Percentiles rank a stretch among this genome's conserved stretches.
These are phyloP conservation scores for Lentinula detonsa DNA, from an alignment of 768 basidiomycete genomes.

Conservation along the genomic window DNA sequence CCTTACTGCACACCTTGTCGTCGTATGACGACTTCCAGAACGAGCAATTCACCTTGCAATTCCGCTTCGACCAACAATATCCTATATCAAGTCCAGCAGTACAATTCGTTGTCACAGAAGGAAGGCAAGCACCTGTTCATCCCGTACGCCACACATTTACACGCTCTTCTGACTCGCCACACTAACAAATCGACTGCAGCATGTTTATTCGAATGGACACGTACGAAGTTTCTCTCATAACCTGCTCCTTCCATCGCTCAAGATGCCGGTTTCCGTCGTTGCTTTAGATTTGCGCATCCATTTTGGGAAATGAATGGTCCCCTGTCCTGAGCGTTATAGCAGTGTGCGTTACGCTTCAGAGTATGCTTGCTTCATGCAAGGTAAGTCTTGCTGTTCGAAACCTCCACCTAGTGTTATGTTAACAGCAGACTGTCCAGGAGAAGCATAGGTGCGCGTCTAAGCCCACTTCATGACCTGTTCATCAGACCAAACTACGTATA, in stretches of 20 bases:
- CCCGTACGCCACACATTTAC: slow-evolving; percentile 46
- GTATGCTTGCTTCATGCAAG: slow-evolving; percentile 92
- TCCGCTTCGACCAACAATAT: slow-evolving; percentile 76
- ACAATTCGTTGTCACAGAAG: slow-evolving; percentile 69
- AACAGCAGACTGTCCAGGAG: slow-evolving; percentile 23
- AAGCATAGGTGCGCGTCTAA: slow-evolving; percentile 52
- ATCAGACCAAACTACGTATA: slow-evolving; percentile 21
- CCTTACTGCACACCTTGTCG: not conserved
- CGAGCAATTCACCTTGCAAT: slow-evolving; percentile 73
- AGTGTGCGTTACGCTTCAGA: slow-evolving; percentile 82
- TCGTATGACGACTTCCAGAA: slow-evolving; percentile 33
- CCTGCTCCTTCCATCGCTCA: slow-evolving; percentile 5
- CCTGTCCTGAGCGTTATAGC: slow-evolving; percentile 80
- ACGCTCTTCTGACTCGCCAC: not conserved
- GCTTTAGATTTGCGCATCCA: slow-evolving; percentile 78
- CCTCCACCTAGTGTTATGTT: not conserved
- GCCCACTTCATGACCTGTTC: not conserved
- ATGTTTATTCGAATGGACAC: slow-evolving; percentile 86
- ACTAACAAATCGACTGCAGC: slow-evolving; percentile 30
- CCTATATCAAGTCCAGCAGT: slow-evolving; percentile 88
- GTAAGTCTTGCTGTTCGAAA: slow-evolving; percentile 25
- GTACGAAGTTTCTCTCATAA: slow-evolving; percentile 32
- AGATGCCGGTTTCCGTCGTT: not conserved
- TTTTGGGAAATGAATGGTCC: slow-evolving; percentile 76
- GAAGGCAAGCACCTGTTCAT: slow-evolving; percentile 65